Base-by-base conservation (phyloP, 495 filamentous ascomycete genomes). In the Trypethelium eluteriae region DNA sequence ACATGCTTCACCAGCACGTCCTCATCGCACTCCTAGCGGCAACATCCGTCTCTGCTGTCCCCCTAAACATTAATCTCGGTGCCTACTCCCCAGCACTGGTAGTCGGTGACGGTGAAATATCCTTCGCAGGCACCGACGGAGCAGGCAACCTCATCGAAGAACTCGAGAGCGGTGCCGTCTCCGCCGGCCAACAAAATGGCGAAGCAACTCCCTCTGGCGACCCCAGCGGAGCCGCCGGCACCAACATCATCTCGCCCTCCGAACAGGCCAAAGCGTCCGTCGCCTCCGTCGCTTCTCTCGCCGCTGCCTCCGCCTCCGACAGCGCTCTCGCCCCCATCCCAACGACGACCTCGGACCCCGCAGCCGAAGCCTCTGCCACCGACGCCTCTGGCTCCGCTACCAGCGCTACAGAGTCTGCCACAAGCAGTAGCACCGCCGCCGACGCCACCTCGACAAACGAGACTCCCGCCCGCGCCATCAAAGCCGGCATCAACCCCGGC, bases 31-130 rank as follows among this genome's bases (percentile, higher is more conserved):
- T 71, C 61, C 63, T 70, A 36, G 63, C 69, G 34, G 62, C 71
- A 18, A 64, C 69, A 67, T 68, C 67, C 35, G 35, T 61, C 56
- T 63, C 66, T 50, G 83, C 82, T 47, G 75, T 85, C 66, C 82
- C 82, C 10, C 74, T 84, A 4, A 84, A 84, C 76, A 84, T 84
- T 77, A 84, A 84, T 75, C 75, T 84, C 38, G 82, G 81, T 25
- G 82, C 82, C n/a, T 84, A 83, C 71, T 84, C 82, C 11, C 82
- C 82, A 14, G 82, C 82, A 39, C 66, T 84, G 73, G 82, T 84
- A 70, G 82, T 84, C 72, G 82, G 82, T 78, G 82, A 84, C 77
- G 81, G 82, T 71, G 81, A 79, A 65, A 83, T 84, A 66, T 80
- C 80, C 14, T 82, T 84, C 69, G 75, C 74, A 47, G 74, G 80